phyloP scores from a whole-genome alignment of 495 filamentous ascomycete species.

The Penicillium coffeae region DNA sequence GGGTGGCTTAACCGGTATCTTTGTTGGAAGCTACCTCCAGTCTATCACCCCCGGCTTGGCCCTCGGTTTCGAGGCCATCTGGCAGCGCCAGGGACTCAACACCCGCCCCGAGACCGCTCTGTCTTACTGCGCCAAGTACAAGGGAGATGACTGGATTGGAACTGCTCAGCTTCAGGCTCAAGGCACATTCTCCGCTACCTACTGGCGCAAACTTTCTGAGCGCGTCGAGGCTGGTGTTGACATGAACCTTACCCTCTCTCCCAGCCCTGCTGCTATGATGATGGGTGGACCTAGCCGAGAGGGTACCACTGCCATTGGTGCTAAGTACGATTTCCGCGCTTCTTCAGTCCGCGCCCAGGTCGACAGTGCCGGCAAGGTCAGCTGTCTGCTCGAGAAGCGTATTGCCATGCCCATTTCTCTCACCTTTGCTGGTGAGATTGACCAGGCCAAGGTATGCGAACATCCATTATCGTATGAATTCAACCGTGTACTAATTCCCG shows the following conservation, averaged over 20 bases:
- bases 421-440: conserved; percentile 95
- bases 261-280: conserved; percentile 57
- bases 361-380: conserved; percentile 89
- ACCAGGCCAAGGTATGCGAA: conserved; percentile 81
- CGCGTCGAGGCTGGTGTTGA: conserved; percentile 95
- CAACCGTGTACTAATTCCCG: conserved; percentile 12
- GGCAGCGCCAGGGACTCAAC: conserved; percentile 76
- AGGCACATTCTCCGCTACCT: conserved; percentile 83
- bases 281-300: conserved; percentile 72
- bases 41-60: conserved; percentile 83
- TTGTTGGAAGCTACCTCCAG: conserved; percentile 92
- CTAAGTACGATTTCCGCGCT: conserved; percentile 96
- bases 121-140: conserved; percentile 88
- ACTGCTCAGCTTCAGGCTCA: conserved; percentile 79
- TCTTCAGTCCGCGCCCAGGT: conserved; percentile 94
- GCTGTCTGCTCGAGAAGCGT: conserved; percentile 90
- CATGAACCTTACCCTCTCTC: conserved; percentile 80
- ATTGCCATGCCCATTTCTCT: conserved; percentile 85
- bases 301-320: conserved; percentile 84
- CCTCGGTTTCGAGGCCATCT: conserved; percentile 87
- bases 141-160: conserved; percentile 84
- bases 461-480: background rate
- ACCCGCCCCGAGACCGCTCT: conserved; percentile 78
- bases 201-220: conserved; percentile 92
- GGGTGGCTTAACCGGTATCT: conserved; percentile 88